Base-by-base conservation (phyloP, 257 asterid species). In the Jaltomata sinuosa region DNA sequence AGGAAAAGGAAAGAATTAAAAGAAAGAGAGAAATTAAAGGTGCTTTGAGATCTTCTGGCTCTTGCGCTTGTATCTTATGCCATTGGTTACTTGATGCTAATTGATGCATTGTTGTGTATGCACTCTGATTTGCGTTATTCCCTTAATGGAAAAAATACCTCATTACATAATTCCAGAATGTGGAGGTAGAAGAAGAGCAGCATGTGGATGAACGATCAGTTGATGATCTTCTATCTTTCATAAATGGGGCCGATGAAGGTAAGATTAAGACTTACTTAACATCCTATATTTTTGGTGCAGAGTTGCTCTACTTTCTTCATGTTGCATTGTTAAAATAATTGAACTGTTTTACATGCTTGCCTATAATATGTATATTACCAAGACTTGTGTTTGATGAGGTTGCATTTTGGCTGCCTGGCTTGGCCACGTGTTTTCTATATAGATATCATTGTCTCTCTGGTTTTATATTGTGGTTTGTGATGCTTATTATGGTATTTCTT, bases 1-100 rank as follows among this genome's bases (percentile, higher is more conserved):
- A 93, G 96, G 87, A 97, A 97, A 90, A 89, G 98, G 93, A 94
- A 97, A 85, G 99, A 95, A 86, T 89, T 97, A 83, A 92, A 93
- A 88, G 98, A 95, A 88, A 91, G 91, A 88, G 94, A 92, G 83
- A 93, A 91, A 84, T 85, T 89, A 83, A 94, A 94, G 99, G 99
- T 97, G 89, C 91, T 78, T 61, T 32, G 15, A 84, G 84, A 54
- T 80, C 71, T 57, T 80, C 71, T 57, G 52, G 71, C 40, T 57
- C 54, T 54, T 80, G 68, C 16, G n/a, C 67, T 80, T 22, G 34
- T 80, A 62, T 80, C 53, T 53, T 81, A 6, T 50, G 38, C 38
- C 71, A 18, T 50, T 85, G 84, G 31, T 79, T 69, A 38, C 74
- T 55, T 25, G 22, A 65, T 40, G 64, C 55, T 47, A 74, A 47